Evolutionary conservation across 106 monocot species (phyloP), one percentile per base, ranked within the genome.

Genomic region (Allium cepa): DNA sequence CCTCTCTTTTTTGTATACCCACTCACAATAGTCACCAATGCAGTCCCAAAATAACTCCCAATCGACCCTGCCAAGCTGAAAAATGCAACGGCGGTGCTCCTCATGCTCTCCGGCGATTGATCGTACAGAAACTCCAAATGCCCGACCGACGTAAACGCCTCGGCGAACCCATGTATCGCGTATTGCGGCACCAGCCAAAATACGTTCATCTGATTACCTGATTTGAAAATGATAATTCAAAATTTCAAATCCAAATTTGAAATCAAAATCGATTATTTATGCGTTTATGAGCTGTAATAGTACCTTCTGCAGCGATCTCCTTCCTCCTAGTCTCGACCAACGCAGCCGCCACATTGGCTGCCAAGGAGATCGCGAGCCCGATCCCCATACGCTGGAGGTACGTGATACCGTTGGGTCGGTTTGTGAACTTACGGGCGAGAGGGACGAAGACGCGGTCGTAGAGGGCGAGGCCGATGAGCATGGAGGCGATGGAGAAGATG

Each of bases 81-180:
- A 49, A 91, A 75, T 14, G 87, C 91, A 10, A 79, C 67, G 4
- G 81, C 81, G 0, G 76, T 84, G 77, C 91, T 91, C 50, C 84
- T 63, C 87, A 87, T 87, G 81, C 91, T 87, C 75, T 91, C 91
- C n/a, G 91, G 87, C 36, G 87, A 70, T 70, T 91, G 87, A 59
- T 91, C 84, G 68, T 84, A 87, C 11, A 84, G 57, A n/a, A 91
- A 91, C 69, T 91, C 86, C 74, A 90, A 9, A 15, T 17, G 59
- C 18, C 17, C 59, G 8, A 59, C 59, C 9, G 59, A 59, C 14
- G 17, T 18, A 59, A 59, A 59, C 8, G 59, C 59, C 9, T 59
- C 59, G 14, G 59, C 59, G 22, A 59, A 59, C n/a, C 59, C 59
- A 7, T 59, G 59, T 17, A 59, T 59, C 9, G 59, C 59, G 17